These are phyloP conservation scores for Salisapilia sapeloensis DNA, from an alignment of 352 stramenopile species.

Conservation along the genomic window DNA sequence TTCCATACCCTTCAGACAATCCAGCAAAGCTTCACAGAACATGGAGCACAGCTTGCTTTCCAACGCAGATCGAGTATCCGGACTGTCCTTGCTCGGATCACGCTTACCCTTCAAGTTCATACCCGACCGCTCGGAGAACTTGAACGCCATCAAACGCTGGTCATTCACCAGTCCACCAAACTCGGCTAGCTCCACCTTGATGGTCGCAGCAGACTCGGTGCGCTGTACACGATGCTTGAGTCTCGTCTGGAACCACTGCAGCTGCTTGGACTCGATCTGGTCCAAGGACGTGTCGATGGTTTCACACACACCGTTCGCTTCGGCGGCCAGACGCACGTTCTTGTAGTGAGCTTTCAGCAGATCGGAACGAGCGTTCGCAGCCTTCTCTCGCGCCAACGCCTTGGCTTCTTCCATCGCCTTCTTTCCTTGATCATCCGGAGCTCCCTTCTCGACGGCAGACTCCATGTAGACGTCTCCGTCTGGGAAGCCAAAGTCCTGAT, in stretches of 20 bases:
- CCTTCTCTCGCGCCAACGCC: conserved; percentile 33
- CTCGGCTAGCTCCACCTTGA: conserved; percentile 71
- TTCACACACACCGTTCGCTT: conserved; percentile 68
- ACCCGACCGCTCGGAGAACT: conserved; percentile 71
- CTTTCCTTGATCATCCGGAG: conserved; percentile 47
- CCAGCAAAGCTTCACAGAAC: conserved; percentile 41
- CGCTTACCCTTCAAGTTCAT: conserved; percentile 80
- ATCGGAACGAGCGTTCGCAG: conserved; percentile 56
- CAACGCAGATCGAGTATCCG: conserved; percentile 58
- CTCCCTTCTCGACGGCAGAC: conserved; percentile 44
- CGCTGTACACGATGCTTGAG: conserved; percentile 52
- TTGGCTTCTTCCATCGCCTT: conserved; percentile 49
- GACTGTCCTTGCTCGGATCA: conserved; percentile 35
- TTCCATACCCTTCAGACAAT: conserved; percentile 65
- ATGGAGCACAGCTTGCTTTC: conserved; percentile 45
- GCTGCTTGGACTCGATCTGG: conserved; percentile 45
- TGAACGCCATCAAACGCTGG: conserved; percentile 47
- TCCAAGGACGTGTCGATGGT: conserved; percentile 59
- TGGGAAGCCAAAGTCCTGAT: conserved; percentile 63
- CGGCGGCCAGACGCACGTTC: conserved; percentile 59
- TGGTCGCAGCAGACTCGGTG: conserved; percentile 64
- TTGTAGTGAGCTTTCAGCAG: conserved; percentile 81
- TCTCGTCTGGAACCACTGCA: conserved; percentile 60
- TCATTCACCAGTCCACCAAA: conserved; percentile 74
- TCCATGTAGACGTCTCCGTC: conserved; percentile 68